phyloP scores from a whole-genome alignment of 257 asterid genomes.

The Henckelia pumila region DNA sequence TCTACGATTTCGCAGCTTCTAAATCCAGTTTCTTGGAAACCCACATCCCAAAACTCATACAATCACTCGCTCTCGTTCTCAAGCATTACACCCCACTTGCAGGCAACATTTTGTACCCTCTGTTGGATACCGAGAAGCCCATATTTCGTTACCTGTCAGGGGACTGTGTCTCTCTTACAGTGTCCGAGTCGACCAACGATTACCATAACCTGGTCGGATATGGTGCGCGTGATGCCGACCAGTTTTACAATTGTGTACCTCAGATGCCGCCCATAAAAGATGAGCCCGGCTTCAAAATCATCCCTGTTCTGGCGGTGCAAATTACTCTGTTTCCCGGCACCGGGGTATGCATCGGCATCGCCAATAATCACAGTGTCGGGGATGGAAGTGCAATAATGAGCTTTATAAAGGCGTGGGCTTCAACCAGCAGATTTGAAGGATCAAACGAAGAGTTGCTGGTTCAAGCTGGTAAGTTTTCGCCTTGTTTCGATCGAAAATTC shows the following conservation, averaged over 20 bases:
- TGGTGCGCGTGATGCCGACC: conserved; percentile 29
- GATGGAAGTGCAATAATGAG: no score
- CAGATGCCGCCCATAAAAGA: conserved; percentile 18
- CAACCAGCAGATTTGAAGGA: no score
- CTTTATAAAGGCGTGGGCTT: no score
- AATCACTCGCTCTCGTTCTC: conserved; percentile 45
- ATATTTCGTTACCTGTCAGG: conserved; percentile 29
- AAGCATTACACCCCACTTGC: conserved; percentile 46
- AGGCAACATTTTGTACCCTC: conserved; percentile 33
- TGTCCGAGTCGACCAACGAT: conserved; percentile 34
- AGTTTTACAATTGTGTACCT: conserved; percentile 41
- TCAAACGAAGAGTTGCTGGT: no score
- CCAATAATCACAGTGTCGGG: no score
- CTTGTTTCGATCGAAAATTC: no score
- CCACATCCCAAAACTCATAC: conserved; percentile 40
- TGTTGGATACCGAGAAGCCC: conserved; percentile 21
- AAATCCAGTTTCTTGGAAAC: conserved; percentile 29
- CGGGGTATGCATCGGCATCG: no score
- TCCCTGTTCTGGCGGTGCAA: no score
- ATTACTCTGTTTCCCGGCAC: no score
- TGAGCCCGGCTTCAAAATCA: conserved; percentile 14
- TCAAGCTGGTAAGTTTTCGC: no score
- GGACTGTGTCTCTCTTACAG: conserved; percentile 34
- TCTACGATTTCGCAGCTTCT: conserved; percentile 40
- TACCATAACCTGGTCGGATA: conserved; percentile 26